Evolutionary conservation across 106 monocot genomes (phyloP).

Genomic region (Dendrobium nobile): DNA sequence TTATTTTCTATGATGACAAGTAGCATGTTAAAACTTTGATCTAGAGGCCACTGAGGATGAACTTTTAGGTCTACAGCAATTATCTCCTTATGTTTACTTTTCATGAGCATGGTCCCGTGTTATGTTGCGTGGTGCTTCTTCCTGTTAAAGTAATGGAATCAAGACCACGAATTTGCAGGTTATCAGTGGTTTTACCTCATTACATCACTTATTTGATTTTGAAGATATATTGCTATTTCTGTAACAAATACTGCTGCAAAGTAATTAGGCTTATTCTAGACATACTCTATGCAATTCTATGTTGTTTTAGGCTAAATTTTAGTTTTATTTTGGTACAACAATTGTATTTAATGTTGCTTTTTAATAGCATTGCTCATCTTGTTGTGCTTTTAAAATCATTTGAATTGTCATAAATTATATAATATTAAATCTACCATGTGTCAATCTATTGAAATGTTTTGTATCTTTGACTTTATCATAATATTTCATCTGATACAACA

Average conservation of each 20-base stretch:
- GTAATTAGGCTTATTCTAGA: background rate
- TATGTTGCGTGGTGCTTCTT: background rate
- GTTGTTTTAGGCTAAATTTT: background rate
- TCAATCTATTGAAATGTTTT: background rate
- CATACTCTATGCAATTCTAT: background rate
- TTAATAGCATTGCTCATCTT: background rate
- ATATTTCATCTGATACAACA: background rate
- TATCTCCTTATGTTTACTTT: background rate
- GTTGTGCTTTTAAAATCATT: background rate
- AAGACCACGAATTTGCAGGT: background rate
- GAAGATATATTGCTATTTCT: background rate
- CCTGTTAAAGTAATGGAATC: background rate
- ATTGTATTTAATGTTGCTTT: background rate
- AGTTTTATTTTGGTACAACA: background rate
- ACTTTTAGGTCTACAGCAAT: background rate
- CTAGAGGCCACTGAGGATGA: background rate
- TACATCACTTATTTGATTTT: background rate
- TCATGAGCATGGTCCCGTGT: background rate
- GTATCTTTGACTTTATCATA: background rate
- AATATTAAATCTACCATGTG: background rate
- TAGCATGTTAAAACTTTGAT: background rate
- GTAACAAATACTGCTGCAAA: background rate
- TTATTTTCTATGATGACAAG: background rate
- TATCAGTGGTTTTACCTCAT: background rate
- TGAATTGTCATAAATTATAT: background rate